phyloP scores from a whole-genome alignment of 768 basidiomycete genomes.

The Boletus rubroflammeus region DNA sequence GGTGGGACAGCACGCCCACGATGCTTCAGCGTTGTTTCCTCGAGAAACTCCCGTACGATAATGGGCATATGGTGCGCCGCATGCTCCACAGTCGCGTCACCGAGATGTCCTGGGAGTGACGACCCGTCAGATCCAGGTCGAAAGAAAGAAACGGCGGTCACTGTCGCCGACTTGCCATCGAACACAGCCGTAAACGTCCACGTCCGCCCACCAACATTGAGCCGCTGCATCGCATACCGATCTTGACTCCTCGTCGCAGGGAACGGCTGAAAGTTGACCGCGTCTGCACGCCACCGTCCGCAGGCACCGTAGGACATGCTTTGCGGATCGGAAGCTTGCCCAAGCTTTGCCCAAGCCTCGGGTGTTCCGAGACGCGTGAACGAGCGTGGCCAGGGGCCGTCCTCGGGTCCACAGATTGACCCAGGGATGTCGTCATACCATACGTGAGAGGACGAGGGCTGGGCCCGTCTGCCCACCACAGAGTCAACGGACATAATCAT shows the following conservation, averaged over 20 bases:
- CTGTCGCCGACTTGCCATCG: slow-evolving; percentile 47
- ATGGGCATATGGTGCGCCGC: slow-evolving; percentile 66
- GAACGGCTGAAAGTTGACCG: slow-evolving; percentile 67
- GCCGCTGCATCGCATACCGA: slow-evolving; percentile 55
- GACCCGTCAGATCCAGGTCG: neutral
- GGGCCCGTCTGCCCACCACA: slow-evolving; percentile 10
- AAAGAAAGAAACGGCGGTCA: neutral
- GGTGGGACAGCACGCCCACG: slow-evolving; percentile 41
- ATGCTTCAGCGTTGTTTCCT: slow-evolving; percentile 38
- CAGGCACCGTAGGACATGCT: slow-evolving; percentile 36
- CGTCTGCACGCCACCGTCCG: slow-evolving; percentile 47
- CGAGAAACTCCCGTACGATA: slow-evolving; percentile 58
- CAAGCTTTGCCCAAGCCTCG: slow-evolving; percentile 53
- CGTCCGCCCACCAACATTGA: slow-evolving; percentile 50
- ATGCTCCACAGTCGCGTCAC: slow-evolving; percentile 66
- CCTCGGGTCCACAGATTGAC: slow-evolving; percentile 57
- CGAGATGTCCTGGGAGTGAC: slow-evolving; percentile 53
- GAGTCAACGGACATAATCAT: slow-evolving; percentile 21
- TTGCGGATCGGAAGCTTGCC: slow-evolving; percentile 50
- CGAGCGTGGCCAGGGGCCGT: slow-evolving; percentile 61
- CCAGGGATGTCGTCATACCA: slow-evolving; percentile 62
- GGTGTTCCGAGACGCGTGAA: slow-evolving; percentile 49
- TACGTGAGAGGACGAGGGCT: slow-evolving; percentile 36
- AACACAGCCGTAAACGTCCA: slow-evolving; percentile 73
- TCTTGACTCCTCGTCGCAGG: slow-evolving; percentile 55